A percentile compares a stretch with the other conserved stretches of the same genome.
Evolutionary conservation across 257 asterid genomes (phyloP).

Genomic region (Ehretia macrophylla): DNA sequence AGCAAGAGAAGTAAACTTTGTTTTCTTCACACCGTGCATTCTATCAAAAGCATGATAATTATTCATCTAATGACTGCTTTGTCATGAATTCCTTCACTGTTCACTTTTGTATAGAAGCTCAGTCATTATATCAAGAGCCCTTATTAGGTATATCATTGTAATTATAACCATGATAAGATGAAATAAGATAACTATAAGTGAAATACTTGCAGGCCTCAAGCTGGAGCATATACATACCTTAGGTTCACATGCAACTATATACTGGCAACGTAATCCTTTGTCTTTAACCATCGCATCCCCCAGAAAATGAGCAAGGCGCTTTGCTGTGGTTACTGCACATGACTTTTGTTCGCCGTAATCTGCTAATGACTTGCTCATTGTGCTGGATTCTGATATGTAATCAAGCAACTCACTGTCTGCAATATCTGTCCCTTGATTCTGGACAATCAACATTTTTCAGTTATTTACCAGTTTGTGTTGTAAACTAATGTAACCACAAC

Average conservation of each 20-base stretch:
- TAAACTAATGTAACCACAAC: slow-evolving; percentile 3
- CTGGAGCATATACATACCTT: slow-evolving; percentile 46
- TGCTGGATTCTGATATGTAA: slow-evolving; percentile 97
- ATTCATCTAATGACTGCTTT: too few relatives aligned
- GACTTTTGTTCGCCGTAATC: slow-evolving; percentile 97
- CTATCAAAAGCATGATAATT: too few relatives aligned
- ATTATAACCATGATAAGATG: not conserved
- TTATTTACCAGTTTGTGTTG: not conserved
- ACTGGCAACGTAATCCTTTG: slow-evolving; percentile 95
- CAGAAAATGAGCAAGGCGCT: slow-evolving; percentile 92
- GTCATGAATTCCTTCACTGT: not conserved
- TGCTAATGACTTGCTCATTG: slow-evolving; percentile 97
- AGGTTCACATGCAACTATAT: slow-evolving; percentile 96
- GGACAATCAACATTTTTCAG: slow-evolving; percentile 27
- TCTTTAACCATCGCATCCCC: slow-evolving; percentile 98
- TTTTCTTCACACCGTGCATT: too few relatives aligned
- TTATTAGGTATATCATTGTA: not conserved
- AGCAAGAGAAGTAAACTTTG: too few relatives aligned
- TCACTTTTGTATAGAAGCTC: not conserved
- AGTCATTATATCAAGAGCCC: not conserved
- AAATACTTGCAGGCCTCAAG: slow-evolving; percentile 2
- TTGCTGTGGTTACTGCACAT: slow-evolving; percentile 97
- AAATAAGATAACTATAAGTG: slow-evolving; percentile 9
- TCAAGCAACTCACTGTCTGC: slow-evolving; percentile 91
- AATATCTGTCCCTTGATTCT: slow-evolving; percentile 91